Evolutionary conservation across 2,329 filamentous ascomycete genomes (phyloP), one percentile per base, ranked within the genome.

Genomic region (Alternaria arborescens): DNA sequence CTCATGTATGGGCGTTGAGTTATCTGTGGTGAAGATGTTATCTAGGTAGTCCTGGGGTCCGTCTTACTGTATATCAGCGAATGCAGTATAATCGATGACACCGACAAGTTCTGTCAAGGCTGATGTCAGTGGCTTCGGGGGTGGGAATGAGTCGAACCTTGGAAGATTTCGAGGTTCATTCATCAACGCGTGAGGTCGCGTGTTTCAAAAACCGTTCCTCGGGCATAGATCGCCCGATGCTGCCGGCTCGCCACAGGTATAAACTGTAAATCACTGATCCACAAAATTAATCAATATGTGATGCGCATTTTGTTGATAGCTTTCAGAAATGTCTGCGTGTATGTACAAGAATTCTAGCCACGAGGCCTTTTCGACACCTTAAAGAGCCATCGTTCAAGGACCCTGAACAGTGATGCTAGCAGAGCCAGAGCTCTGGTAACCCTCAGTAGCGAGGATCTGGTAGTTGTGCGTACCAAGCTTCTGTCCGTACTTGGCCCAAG

Each of bases 401-500:
- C 54, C 40, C 44, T 56, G n/a, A 34, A 85, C 82, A 52, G 79
- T 85, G 61, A 86, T 85, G 48, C 68, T 75, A 42, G 84, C 79
- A 52, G 75, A 79, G 0, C 85, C 84, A 60, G 77, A 80, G 75
- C 83, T 85, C 61, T 79, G 75, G 73, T 85, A 86, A 4, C 83
- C 85, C 73, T 87, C 85, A 1, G 83, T 84, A 14, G 85, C 85
- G 20, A 86, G 75, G 61, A 87, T 85, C 79, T 83, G 81, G 72
- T 87, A 87, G 72, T 87, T 78, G 65, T 81, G 78, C 40, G 57
- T 78, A 3, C 85, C 85, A 11, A 87, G 69, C 26, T 74, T 79
- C 72, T 86, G 72, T 4, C 85, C 85, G n/a, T 73, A 68, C 38
- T 78, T 77, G 20, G 72, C 72, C 85, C 85, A 87, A 8, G 84